Evolutionary conservation across 371 early-diverging fungal genomes (phyloP).

Genomic region (Choanephora cucurbitarum): DNA sequence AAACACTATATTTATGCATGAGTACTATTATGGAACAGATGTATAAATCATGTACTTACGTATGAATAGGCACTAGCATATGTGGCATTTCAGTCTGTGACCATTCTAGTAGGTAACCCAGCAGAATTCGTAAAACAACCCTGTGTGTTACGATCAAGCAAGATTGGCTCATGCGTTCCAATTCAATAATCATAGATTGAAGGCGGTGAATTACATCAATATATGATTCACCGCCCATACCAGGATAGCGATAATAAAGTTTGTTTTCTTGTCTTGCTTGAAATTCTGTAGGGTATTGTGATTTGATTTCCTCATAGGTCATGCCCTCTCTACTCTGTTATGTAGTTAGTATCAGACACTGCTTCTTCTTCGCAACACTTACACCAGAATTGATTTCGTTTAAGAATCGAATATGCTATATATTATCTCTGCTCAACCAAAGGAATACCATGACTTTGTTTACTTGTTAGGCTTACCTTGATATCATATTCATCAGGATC

Average conservation of each 20-base stretch:
- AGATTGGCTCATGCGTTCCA: slow-evolving; percentile 78
- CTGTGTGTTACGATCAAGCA: slow-evolving; percentile 77
- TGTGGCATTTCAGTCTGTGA: slow-evolving; percentile 71
- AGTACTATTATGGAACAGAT: too few species aligned
- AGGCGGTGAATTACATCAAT: slow-evolving; percentile 84
- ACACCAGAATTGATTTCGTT: slow-evolving; percentile 88
- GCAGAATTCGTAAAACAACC: slow-evolving; percentile 73
- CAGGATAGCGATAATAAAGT: slow-evolving; percentile 82
- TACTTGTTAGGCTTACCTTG: slow-evolving; percentile 27
- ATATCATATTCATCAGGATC: slow-evolving; percentile 73
- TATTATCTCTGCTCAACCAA: not conserved
- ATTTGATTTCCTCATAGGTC: slow-evolving; percentile 70
- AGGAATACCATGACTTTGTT: not conserved
- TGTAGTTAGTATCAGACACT: not conserved
- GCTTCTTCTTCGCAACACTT: slow-evolving; percentile 23
- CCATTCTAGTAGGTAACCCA: slow-evolving; percentile 77
- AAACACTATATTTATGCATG: slow-evolving; percentile 29
- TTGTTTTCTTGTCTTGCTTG: slow-evolving; percentile 68
- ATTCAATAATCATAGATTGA: slow-evolving; percentile 81
- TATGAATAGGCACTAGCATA: slow-evolving; percentile 55
- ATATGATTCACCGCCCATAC: slow-evolving; percentile 85
- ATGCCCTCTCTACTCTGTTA: slow-evolving; percentile 49
- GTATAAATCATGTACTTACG: too few species aligned
- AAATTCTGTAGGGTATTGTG: slow-evolving; percentile 67
- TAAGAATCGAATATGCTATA: slow-evolving; percentile 64